These are phyloP conservation scores for Colletotrichum liaoningense DNA, from an alignment of 2,329 filamentous ascomycete species.

Conservation along the genomic window DNA sequence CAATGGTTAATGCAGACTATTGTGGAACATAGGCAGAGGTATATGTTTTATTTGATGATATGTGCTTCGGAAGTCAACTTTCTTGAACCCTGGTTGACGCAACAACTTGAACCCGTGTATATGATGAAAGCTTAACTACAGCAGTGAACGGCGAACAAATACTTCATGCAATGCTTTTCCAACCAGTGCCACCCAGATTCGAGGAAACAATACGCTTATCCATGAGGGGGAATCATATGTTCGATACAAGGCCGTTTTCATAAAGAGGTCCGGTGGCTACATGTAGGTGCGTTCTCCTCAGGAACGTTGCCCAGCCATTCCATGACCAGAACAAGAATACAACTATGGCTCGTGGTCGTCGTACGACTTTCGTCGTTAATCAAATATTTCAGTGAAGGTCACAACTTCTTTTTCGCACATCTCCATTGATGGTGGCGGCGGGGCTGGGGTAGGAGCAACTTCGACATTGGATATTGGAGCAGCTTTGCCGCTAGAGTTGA, in stretches of 20 bases:
- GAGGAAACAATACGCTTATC: neutral
- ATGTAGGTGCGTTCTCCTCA: neutral
- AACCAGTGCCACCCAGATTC: neutral
- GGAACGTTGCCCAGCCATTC: neutral
- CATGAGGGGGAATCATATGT: neutral
- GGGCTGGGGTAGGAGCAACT: neutral
- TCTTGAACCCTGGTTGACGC: neutral
- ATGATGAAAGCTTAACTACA: neutral
- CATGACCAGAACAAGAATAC: neutral
- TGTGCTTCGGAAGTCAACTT: neutral
- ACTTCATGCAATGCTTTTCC: neutral
- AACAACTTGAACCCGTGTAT: neutral
- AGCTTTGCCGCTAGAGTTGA: conserved; percentile 2
- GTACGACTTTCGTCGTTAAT: neutral
- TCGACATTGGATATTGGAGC: neutral
- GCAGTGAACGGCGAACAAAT: neutral
- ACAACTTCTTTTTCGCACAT: neutral
- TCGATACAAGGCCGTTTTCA: neutral
- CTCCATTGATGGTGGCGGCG: neutral
- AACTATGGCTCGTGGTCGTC: neutral
- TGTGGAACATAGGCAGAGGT: neutral
- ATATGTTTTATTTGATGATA: neutral
- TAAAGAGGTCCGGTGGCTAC: neutral
- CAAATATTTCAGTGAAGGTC: neutral
- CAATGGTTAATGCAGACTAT: neutral